Percentiles rank a stretch among this genome's conserved stretches.
Evolutionary conservation across 768 basidiomycete genomes (phyloP).

Genomic region (Boletus subparvulus): DNA sequence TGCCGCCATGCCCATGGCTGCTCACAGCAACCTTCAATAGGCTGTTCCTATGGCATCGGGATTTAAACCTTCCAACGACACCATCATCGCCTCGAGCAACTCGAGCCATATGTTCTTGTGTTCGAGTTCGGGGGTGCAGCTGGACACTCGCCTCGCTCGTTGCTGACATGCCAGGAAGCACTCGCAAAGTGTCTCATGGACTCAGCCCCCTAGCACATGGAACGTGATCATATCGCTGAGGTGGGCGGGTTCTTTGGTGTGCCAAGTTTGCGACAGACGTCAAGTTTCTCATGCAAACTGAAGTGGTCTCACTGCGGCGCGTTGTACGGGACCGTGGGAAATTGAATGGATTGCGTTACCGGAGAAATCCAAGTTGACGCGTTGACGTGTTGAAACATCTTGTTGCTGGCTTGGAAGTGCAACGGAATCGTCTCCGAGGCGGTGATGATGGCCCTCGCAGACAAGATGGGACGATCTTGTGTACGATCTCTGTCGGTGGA

Average conservation of each 20-base stretch:
- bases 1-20: conserved; percentile 44
- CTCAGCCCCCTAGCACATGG: too few relatives aligned
- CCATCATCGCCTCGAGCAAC: conserved; percentile 36
- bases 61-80: conserved; percentile 47
- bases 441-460: conserved; percentile 48
- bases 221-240: conserved; percentile 45
- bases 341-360: conserved; percentile 51
- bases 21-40: conserved; percentile 48
- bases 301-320: conserved; percentile 42
- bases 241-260: conserved; percentile 44
- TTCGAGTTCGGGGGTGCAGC: conserved; percentile 48
- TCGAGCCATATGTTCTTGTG: conserved; percentile 39
- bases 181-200: conserved; percentile 18
- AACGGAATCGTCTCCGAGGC: conserved; percentile 46
- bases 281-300: conserved; percentile 49
- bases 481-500: conserved; percentile 41
- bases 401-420: conserved; percentile 41
- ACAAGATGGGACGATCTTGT: conserved; percentile 43
- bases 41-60: conserved; percentile 49
- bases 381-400: conserved; percentile 43
- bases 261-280: conserved; percentile 46
- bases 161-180: conserved; percentile 32
- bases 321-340: conserved; percentile 47
- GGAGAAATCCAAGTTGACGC: conserved; percentile 44
- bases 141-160: conserved; percentile 47